Base-by-base conservation (phyloP, 805 yeast species). In the Komagataella pastoris region DNA sequence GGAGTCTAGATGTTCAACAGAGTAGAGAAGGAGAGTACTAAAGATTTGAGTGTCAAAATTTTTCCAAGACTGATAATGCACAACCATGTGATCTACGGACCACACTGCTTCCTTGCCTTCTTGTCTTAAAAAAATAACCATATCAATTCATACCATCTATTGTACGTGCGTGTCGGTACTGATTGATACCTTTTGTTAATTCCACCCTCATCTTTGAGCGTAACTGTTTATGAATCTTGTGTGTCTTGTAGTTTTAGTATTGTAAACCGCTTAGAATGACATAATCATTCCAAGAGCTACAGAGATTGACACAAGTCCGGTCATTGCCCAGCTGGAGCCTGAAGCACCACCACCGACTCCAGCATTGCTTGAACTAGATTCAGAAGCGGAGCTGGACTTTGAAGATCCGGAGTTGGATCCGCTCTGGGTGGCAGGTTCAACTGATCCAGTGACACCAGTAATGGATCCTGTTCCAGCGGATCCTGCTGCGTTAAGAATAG, bases 401-500 rank as follows among this genome's bases (percentile, higher is more conserved):
- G 51, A 49, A 47, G 57, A 51, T 49, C 54, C 50, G 46, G 71
- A 57, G 46, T 64, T 59, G 47, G 72, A 54, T 43, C 58, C 58
- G 48, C 64, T 54, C 21, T 56, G 55, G 12, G 65, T 53, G 46
- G 56, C 50, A 12, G 49, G 12, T 24, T 23, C 56, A 43, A 57
- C 62, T 43, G 71, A 53, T 52, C 65, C 60, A 48, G 67, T 53
- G 46, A 65, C 59, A 50, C 69, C 75, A 47, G 77, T 62, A 53
- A 81, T 72, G 24, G 79, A 55, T 52, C 88, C 88, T 53, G 80
- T 63, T 65, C 95, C 95, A 50, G 76, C 74, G 54, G 75, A 55
- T 64, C 95, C 95, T 58, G 90, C 89, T 58, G 81, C 76, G 19
- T 68, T 65, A 57, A 87, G 64, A 58, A 74, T 70, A 49, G 85